phyloP scores from a whole-genome alignment of 192 early-diverging fungal species.

The Gamsiella multidivaricata region DNA sequence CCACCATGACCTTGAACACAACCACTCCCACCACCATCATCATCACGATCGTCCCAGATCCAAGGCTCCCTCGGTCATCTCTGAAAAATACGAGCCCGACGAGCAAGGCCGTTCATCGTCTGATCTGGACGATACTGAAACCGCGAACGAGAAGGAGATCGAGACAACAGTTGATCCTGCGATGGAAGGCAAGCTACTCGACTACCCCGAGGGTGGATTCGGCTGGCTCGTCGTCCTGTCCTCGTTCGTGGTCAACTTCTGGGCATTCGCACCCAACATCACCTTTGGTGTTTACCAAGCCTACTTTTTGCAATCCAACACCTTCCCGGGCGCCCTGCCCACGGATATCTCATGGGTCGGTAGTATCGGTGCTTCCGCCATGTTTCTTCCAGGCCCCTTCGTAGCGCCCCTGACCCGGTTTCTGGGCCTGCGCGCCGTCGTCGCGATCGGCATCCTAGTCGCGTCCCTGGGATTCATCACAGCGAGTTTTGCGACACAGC shows the following conservation, averaged over 20 bases:
- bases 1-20: background rate
- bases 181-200: slow-evolving; percentile 22
- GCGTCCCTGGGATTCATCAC: slow-evolving; percentile 65
- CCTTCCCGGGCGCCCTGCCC: slow-evolving; percentile 27
- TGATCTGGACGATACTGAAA: slow-evolving; percentile 2
- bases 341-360: slow-evolving; percentile 51
- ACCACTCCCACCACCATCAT: background rate
- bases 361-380: slow-evolving; percentile 57
- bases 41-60: slow-evolving; percentile 2
- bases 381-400: slow-evolving; percentile 58
- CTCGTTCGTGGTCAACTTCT: slow-evolving; percentile 56
- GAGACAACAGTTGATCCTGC: background rate
- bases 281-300: slow-evolving; percentile 49
- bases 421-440: slow-evolving; percentile 35
- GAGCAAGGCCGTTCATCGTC: background rate
- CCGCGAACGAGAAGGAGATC: background rate
- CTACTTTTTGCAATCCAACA: slow-evolving; percentile 4
- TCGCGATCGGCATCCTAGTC: slow-evolving; percentile 45
- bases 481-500: slow-evolving; percentile 70
- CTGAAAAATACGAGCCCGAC: background rate
- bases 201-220: slow-evolving; percentile 58
- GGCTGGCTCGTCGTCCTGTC: slow-evolving; percentile 60
- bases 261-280: slow-evolving; percentile 35
- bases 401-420: slow-evolving; percentile 45
- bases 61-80: slow-evolving; percentile 17